Percentiles rank a stretch among this genome's conserved stretches.
phyloP scores from a whole-genome alignment of 2,329 filamentous ascomycete species.

The Trichoderma afroharzianum region DNA sequence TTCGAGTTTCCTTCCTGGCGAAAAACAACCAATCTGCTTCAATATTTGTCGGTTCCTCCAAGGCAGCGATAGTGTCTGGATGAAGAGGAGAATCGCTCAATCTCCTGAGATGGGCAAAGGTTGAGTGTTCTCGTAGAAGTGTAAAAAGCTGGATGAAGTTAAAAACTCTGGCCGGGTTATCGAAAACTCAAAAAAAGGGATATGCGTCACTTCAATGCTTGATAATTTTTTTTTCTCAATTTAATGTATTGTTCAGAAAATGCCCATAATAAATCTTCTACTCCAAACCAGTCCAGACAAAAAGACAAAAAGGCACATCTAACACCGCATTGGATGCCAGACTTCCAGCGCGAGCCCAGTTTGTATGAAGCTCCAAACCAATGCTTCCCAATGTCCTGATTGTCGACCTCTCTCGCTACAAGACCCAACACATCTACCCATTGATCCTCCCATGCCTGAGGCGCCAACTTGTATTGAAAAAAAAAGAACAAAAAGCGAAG shows the following conservation, averaged over 20 bases:
- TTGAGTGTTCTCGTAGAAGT: neutral
- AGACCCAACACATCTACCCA: neutral
- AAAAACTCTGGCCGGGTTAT: neutral
- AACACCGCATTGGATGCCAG: neutral
- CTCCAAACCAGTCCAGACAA: neutral
- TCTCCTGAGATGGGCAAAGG: neutral
- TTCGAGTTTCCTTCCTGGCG: neutral
- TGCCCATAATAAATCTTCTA: neutral
- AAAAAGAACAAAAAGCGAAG: neutral
- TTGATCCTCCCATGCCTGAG: neutral
- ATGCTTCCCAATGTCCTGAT: neutral
- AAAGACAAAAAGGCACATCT: neutral
- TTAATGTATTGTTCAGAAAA: neutral
- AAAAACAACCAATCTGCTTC: neutral
- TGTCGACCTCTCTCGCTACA: neutral
- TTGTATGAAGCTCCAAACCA: neutral
- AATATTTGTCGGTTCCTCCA: neutral
- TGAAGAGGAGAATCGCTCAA: too few species aligned
- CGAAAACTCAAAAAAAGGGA: neutral
- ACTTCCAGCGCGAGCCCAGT: neutral
- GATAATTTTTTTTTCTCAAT: neutral
- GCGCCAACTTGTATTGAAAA: conserved; percentile 1
- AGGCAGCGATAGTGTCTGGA: neutral
- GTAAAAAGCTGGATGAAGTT: neutral
- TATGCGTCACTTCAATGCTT: neutral